Conservation (phyloP, 768 basidiomycete species). For the Leccinum truebloodii region DNA sequence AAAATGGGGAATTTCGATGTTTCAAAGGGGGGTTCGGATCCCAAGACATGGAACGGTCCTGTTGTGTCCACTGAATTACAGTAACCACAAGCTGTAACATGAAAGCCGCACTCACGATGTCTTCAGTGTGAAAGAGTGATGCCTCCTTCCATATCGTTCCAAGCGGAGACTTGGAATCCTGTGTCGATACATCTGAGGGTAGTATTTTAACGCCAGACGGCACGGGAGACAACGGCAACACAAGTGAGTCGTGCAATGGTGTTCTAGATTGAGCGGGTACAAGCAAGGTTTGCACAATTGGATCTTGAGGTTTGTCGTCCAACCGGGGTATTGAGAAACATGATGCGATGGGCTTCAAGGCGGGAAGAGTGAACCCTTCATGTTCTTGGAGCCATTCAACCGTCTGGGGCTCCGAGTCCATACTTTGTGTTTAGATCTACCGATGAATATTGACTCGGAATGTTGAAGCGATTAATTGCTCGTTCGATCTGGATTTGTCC, state of each 20-base stretch:
- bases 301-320: constrained; percentile 74
- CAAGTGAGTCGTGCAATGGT: too few species aligned
- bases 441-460: neutral
- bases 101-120: constrained; percentile 17
- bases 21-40: constrained; percentile 44
- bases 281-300: constrained; percentile 63
- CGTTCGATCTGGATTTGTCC: neutral
- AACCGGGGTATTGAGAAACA: constrained; percentile 66
- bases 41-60: constrained; percentile 65
- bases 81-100: neutral
- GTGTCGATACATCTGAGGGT: neutral
- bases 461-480: neutral
- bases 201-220: neutral
- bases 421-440: neutral
- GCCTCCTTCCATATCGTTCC: constrained; percentile 23
- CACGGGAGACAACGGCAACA: neutral
- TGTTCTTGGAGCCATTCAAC: constrained; percentile 18
- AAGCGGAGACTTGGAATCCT: constrained; percentile 1
- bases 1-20: constrained; percentile 50
- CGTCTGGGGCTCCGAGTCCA: constrained; percentile 2
- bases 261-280: constrained; percentile 5
- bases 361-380: constrained; percentile 19
- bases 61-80: constrained; percentile 6
- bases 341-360: constrained; percentile 42
- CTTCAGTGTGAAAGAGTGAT: constrained; percentile 3